These are phyloP conservation scores for Aspergillus hancockii DNA, from an alignment of 495 filamentous ascomycete genomes.

Conservation along the genomic window DNA sequence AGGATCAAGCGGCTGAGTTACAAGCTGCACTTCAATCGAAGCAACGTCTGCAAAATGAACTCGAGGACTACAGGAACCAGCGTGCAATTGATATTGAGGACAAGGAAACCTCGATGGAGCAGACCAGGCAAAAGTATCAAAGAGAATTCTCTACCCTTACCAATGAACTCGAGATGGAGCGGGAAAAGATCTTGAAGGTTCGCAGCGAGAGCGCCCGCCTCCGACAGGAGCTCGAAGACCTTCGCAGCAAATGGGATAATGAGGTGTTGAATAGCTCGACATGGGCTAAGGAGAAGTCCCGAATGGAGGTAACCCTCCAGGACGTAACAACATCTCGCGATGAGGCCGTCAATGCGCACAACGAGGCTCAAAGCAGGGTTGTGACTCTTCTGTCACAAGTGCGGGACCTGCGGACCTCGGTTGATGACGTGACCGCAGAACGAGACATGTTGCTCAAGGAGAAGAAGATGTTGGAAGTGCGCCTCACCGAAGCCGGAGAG, in stretches of 20 bases:
- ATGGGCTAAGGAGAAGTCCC: slow-evolving; percentile 96
- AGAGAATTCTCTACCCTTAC: slow-evolving; percentile 85
- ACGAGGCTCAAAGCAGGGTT: slow-evolving; percentile 90
- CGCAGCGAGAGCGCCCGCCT: slow-evolving; percentile 71
- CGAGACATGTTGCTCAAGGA: slow-evolving; percentile 83
- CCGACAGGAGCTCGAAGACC: slow-evolving; percentile 90
- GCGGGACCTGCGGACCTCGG: slow-evolving; percentile 73
- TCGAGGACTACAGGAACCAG: slow-evolving; percentile 95
- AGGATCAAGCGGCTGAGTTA: slow-evolving; percentile 89
- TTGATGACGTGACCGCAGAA: slow-evolving; percentile 85
- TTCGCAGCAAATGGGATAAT: slow-evolving; percentile 97
- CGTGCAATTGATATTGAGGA: slow-evolving; percentile 96
- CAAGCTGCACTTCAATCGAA: slow-evolving; percentile 85
- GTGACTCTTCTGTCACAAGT: slow-evolving; percentile 92
- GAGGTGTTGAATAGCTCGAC: slow-evolving; percentile 97
- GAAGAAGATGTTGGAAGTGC: slow-evolving; percentile 84
- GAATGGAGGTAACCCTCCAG: slow-evolving; percentile 86
- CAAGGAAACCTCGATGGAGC: slow-evolving; percentile 93
- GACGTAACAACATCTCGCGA: slow-evolving; percentile 88
- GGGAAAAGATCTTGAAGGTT: slow-evolving; percentile 76
- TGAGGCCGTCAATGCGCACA: slow-evolving; percentile 89
- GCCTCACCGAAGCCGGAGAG: slow-evolving; percentile 84
- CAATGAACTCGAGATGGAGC: slow-evolving; percentile 88
- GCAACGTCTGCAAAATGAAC: slow-evolving; percentile 94
- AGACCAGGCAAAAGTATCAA: slow-evolving; percentile 97